Base-by-base conservation (phyloP, 2,329 filamentous ascomycete species). In the Sarocladium strictum region DNA sequence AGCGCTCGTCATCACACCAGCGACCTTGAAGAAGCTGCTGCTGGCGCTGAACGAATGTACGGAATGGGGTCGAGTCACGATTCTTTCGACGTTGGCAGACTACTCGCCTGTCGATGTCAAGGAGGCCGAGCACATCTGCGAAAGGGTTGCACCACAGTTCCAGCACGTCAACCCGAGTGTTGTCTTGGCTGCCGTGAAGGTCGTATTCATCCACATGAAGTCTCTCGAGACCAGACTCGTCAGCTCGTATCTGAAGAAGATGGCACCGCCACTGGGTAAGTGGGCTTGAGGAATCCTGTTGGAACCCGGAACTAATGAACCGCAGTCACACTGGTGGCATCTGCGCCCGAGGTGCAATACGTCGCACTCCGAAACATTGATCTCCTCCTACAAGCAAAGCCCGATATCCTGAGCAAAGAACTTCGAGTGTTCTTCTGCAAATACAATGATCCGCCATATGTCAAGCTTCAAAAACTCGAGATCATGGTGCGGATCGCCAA, bases 401-500 rank as follows among this genome's bases (percentile, higher is more conserved):
- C 94, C 11, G 92, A 96, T 62, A 97, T 99, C 55, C 79, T 99
- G 10, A 96, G 90, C 78, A 97, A 97, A 71, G 94, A 99, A 71
- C 84, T 99, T 65, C 85, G 94, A 43, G 94, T 99, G 9, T 99
- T 99, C 76, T 99, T 99, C 76, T 99, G 94, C 86, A 99, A 99
- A 74, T 99, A 99, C 76, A 97, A 97, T 68, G 94, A 99, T 63
- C 93, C 94, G 1, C 91, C 91, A 21, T 99, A 99, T 68, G 86
- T 99, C 64, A 99, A 99, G 72, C 84, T 99, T 57, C 89, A 96
- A 67, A 99, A 99, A 68, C 82, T 99, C 51, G 94, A 99, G 68
- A 97, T 97, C 59, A 97, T 99, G 94, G 93, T 99, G 49, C 86
- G 94, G 70, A 97, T 99, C 84, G 90, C 93, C 58, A 97, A 97